Percentiles rank a stretch among this genome's conserved stretches.
Conservation (phyloP, 768 basidiomycete genomes). For the Leccinum longicurvipes region DNA sequence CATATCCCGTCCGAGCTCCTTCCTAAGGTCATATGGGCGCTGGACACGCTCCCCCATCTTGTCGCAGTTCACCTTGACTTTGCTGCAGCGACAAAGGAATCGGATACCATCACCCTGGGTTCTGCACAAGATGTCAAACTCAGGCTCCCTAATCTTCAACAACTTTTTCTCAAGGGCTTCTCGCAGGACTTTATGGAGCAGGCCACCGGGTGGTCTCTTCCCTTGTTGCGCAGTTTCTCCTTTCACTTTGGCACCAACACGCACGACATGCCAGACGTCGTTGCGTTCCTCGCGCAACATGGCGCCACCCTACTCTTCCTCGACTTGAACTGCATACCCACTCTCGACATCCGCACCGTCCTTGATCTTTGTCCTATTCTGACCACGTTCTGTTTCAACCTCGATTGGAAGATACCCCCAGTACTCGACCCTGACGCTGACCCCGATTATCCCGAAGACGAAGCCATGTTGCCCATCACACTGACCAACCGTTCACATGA, state of each 20-base stretch:
- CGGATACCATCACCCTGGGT: slow-evolving; percentile 54
- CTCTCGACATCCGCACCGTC: slow-evolving; percentile 54
- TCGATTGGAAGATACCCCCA: slow-evolving; percentile 60
- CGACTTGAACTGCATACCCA: slow-evolving; percentile 58
- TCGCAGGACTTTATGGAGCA: slow-evolving; percentile 69
- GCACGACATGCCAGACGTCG: slow-evolving; percentile 53
- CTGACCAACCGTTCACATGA: slow-evolving; percentile 53
- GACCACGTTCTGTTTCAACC: slow-evolving; percentile 65
- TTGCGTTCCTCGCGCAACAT: slow-evolving; percentile 57
- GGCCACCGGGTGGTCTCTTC: slow-evolving; percentile 62
- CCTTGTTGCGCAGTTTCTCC: slow-evolving; percentile 54
- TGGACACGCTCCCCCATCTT: slow-evolving; percentile 58
- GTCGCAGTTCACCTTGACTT: slow-evolving; percentile 58
- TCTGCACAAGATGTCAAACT: slow-evolving; percentile 57
- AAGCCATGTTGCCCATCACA: slow-evolving; percentile 32
- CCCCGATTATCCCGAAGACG: slow-evolving; percentile 21
- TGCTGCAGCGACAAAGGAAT: slow-evolving; percentile 23
- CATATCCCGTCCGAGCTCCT: slow-evolving; percentile 52
- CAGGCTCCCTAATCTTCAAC: slow-evolving; percentile 51
- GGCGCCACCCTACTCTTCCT: slow-evolving; percentile 59
- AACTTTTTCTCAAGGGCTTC: slow-evolving; percentile 60
- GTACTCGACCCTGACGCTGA: slow-evolving; percentile 10
- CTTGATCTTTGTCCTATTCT: slow-evolving; percentile 65
- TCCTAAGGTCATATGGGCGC: slow-evolving; percentile 69
- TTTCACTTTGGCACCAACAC: slow-evolving; percentile 42